These are phyloP conservation scores for Thermothielavioides terrestris DNA, from an alignment of 495 filamentous ascomycete species.

Conservation along the genomic window DNA sequence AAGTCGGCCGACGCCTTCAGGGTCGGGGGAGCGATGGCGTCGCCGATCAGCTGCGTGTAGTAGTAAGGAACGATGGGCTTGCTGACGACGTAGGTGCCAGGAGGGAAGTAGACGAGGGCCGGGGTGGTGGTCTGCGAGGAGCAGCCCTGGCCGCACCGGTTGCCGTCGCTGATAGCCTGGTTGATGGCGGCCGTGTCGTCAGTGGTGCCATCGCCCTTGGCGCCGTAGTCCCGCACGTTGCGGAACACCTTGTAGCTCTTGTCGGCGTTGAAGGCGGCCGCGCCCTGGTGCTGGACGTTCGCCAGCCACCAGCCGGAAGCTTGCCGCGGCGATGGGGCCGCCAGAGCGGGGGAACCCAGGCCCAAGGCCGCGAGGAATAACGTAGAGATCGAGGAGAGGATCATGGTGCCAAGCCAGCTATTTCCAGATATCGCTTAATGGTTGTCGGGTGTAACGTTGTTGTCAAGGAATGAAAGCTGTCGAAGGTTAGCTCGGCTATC, in stretches of 20 bases:
- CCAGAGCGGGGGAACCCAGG: slow-evolving; percentile 26
- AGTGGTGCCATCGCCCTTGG: slow-evolving; percentile 59
- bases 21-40: slow-evolving; percentile 58
- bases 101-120: slow-evolving; percentile 72
- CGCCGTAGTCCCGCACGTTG: slow-evolving; percentile 69
- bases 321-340: slow-evolving; percentile 23
- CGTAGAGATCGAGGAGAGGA: slow-evolving; percentile 34
- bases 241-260: slow-evolving; percentile 65
- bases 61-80: slow-evolving; percentile 64
- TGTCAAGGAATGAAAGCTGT: not conserved
- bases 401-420: slow-evolving; percentile 38
- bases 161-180: slow-evolving; percentile 64
- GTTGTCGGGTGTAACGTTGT: not conserved
- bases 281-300: slow-evolving; percentile 61
- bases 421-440: slow-evolving; percentile 16
- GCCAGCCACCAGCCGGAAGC: slow-evolving; percentile 62
- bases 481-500: slow-evolving; percentile 6
- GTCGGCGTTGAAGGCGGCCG: slow-evolving; percentile 51
- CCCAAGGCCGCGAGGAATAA: slow-evolving; percentile 28
- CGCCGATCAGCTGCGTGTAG: slow-evolving; percentile 74
- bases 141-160: slow-evolving; percentile 69
- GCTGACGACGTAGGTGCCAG: slow-evolving; percentile 65
- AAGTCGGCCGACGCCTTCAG: slow-evolving; percentile 70
- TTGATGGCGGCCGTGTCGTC: slow-evolving; percentile 92
- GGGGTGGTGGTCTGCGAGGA: slow-evolving; percentile 72